Evolutionary conservation across 2,329 filamentous ascomycete genomes (phyloP).

Genomic region (Tympanopsis confertula): DNA sequence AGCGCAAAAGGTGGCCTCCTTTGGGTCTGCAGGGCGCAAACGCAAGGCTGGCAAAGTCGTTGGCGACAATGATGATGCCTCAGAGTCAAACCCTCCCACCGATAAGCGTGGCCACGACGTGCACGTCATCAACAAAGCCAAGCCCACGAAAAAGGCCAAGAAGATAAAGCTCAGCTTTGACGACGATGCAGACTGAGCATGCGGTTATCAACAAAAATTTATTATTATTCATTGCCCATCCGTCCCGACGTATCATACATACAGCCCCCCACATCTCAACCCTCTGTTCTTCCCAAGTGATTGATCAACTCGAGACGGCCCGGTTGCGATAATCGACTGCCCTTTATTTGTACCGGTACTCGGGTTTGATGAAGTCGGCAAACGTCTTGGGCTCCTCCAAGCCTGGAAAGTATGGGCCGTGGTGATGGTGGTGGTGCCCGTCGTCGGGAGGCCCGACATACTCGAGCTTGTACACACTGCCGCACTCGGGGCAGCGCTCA

Average conservation of each 20-base stretch:
- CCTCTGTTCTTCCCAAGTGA: too few species aligned
- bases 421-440: conserved; percentile 33
- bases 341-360: conserved; percentile 46
- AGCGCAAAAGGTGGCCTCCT: conserved; percentile 22
- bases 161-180: conserved; percentile 61
- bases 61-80: conserved; percentile 21
- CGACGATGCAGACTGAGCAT: conserved; percentile 38
- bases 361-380: conserved; percentile 61
- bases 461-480: conserved; percentile 63
- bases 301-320: too few species aligned
- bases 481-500: conserved; percentile 64
- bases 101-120: conserved; percentile 11
- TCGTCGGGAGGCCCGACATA: conserved; percentile 57
- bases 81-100: conserved; percentile 6
- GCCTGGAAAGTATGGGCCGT: conserved; percentile 34
- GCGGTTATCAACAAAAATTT: too few species aligned
- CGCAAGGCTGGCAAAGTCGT: conserved; percentile 41
- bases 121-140: conserved; percentile 4
- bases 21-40: conserved; percentile 37
- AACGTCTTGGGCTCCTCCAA: conserved; percentile 62
- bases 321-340: too few species aligned
- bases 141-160: conserved; percentile 40
- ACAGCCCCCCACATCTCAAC: too few species aligned
- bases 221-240: too few species aligned
- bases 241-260: too few species aligned